Evolutionary conservation across 176 grass and related monocot genomes (phyloP).

Genomic region (Phyllostachys edulis): DNA sequence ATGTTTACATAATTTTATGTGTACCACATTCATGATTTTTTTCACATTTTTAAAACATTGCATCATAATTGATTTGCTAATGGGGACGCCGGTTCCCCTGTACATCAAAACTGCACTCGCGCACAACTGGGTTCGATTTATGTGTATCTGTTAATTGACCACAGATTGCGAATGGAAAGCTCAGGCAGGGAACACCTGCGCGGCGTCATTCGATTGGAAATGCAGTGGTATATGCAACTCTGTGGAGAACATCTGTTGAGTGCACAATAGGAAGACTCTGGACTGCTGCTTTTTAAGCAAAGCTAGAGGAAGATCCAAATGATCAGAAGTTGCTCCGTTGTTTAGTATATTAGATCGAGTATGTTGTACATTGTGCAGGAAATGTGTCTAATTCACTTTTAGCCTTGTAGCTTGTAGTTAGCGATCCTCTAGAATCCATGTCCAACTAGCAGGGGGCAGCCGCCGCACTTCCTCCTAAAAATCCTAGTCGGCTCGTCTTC

Average conservation of each 20-base stretch:
- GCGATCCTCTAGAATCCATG: no score
- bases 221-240: conserved; percentile 92
- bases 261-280: conserved; percentile 59
- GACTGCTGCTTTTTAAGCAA: conserved; percentile 51
- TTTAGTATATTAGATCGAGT: not conserved
- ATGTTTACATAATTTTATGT: no score
- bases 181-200: conserved; percentile 73
- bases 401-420: conserved; percentile 16
- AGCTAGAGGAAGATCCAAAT: not conserved
- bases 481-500: no score
- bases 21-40: no score
- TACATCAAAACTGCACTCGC: no score
- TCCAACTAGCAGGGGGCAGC: no score
- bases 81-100: no score
- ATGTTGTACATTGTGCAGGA: conserved; percentile 38
- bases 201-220: conserved; percentile 80
- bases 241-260: conserved; percentile 65
- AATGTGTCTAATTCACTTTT: conserved; percentile 32
- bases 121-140: not conserved
- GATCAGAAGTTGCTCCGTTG: not conserved
- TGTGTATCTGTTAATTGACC: not conserved
- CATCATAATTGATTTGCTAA: no score
- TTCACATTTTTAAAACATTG: no score
- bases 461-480: no score
- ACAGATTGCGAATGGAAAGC: conserved; percentile 93